These are phyloP conservation scores for Cubamyces lactineus DNA, from an alignment of 768 basidiomycete genomes.

Conservation along the genomic window DNA sequence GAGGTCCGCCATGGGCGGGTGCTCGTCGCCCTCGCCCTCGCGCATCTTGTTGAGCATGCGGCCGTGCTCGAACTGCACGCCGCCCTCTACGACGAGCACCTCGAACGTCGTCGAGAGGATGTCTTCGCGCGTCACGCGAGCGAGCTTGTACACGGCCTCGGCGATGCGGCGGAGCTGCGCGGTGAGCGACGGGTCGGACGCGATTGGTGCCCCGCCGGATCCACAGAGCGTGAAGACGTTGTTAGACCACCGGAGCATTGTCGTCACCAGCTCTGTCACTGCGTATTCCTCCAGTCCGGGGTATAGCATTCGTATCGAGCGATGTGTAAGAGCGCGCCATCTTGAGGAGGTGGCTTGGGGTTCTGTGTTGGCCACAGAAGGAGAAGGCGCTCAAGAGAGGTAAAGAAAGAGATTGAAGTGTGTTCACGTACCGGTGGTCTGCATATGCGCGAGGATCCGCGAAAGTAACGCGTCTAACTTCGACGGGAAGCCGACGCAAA, in stretches of 20 bases:
- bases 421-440: constrained; percentile 26
- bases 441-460: constrained; percentile 32
- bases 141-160: constrained; percentile 62
- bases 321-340: constrained; percentile 76
- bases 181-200: constrained; percentile 45
- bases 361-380: constrained; percentile 43
- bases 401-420: constrained; percentile 12
- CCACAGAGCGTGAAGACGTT: constrained; percentile 71
- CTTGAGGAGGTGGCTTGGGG: constrained; percentile 78
- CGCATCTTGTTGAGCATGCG: constrained; percentile 68
- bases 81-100: constrained; percentile 61
- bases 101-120: constrained; percentile 81
- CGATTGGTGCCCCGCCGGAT: constrained; percentile 47
- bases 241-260: constrained; percentile 71
- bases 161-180: constrained; percentile 70
- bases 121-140: constrained; percentile 68
- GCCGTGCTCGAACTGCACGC: constrained; percentile 49
- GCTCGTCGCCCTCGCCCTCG: constrained; percentile 45
- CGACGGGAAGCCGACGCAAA: constrained; percentile 75
- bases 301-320: constrained; percentile 67
- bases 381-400: neutral
- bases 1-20: constrained; percentile 4
- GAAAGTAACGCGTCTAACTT: constrained; percentile 65
- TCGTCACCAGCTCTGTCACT: constrained; percentile 71
- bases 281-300: constrained; percentile 68